Conservation (phyloP, 192 early-diverging fungal species). For the Coemansia sp. region DNA sequence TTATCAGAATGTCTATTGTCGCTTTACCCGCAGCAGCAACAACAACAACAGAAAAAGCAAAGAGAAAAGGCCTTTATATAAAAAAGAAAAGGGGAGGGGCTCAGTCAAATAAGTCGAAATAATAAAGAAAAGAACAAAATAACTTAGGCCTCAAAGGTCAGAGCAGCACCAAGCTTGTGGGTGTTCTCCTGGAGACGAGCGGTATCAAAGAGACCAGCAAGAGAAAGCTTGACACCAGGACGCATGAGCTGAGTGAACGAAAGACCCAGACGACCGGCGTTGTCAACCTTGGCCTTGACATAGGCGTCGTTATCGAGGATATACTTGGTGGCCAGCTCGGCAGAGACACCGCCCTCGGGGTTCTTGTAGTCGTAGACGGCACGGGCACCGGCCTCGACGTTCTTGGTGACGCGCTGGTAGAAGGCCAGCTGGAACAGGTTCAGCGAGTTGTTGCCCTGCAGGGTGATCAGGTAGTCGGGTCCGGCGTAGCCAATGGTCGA, state of each 20-base stretch:
- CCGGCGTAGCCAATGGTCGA: constrained; percentile 81
- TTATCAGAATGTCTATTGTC: no score
- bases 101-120: background rate
- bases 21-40: no score
- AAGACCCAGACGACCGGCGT: constrained; percentile 83
- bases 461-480: constrained; percentile 81
- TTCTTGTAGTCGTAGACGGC: constrained; percentile 86
- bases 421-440: constrained; percentile 87
- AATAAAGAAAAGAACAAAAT: constrained; percentile 12
- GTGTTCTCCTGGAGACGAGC: constrained; percentile 89
- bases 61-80: no score
- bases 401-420: constrained; percentile 91
- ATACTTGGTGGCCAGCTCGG: constrained; percentile 96
- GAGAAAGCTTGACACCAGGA: constrained; percentile 88
- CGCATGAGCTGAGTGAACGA: constrained; percentile 92
- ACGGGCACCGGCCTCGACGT: constrained; percentile 93
- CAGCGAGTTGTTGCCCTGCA: constrained; percentile 90
- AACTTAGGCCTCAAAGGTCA: constrained; percentile 85
- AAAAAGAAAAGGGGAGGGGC: background rate
- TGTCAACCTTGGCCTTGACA: constrained; percentile 85
- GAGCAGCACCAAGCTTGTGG: constrained; percentile 90
- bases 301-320: constrained; percentile 83
- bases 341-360: constrained; percentile 65
- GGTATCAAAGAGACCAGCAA: constrained; percentile 93
- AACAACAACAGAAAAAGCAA: background rate